These are phyloP conservation scores for Lodderomyces jiufengensis DNA, from an alignment of 1,139 yeast genomes.

Conservation along the genomic window DNA sequence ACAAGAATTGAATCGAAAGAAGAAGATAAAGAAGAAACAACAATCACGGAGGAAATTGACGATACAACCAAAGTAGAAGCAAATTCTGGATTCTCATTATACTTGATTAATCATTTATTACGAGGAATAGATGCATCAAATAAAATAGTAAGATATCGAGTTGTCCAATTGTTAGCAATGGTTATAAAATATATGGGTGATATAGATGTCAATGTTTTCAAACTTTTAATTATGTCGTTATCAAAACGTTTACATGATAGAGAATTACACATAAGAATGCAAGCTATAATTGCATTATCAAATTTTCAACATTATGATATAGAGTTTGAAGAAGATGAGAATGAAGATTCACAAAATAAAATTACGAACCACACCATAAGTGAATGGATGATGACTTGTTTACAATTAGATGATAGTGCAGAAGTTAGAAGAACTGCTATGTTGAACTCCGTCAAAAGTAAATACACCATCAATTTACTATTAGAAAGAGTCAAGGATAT, in stretches of 20 bases:
- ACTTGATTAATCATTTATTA: constrained; percentile 60
- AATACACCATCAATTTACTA: constrained; percentile 53
- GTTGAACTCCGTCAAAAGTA: constrained; percentile 59
- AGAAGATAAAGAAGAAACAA: constrained; percentile 20
- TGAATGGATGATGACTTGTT: constrained; percentile 47
- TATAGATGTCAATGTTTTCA: constrained; percentile 69
- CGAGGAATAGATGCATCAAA: constrained; percentile 78
- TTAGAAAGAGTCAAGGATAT: constrained; percentile 82
- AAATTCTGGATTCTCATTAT: constrained; percentile 50
- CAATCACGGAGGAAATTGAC: constrained; percentile 13
- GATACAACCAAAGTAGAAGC: constrained; percentile 22
- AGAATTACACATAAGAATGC: constrained; percentile 74
- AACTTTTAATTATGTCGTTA: constrained; percentile 58
- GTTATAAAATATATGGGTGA: constrained; percentile 72
- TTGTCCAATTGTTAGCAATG: constrained; percentile 73
- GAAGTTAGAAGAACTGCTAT: constrained; percentile 89
- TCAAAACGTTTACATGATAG: constrained; percentile 69
- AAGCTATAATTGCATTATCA: constrained; percentile 78
- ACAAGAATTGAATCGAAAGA: constrained; percentile 31
- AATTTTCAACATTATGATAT: constrained; percentile 60
- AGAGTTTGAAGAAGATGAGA: constrained; percentile 39
- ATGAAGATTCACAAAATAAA: constrained; percentile 20
- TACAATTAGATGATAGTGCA: constrained; percentile 78
- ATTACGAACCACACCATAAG: constrained; percentile 32
- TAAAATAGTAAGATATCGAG: constrained; percentile 74